These are phyloP conservation scores for Pichia sp. DNA, from an alignment of 1,139 yeast genomes.

Conservation along the genomic window DNA sequence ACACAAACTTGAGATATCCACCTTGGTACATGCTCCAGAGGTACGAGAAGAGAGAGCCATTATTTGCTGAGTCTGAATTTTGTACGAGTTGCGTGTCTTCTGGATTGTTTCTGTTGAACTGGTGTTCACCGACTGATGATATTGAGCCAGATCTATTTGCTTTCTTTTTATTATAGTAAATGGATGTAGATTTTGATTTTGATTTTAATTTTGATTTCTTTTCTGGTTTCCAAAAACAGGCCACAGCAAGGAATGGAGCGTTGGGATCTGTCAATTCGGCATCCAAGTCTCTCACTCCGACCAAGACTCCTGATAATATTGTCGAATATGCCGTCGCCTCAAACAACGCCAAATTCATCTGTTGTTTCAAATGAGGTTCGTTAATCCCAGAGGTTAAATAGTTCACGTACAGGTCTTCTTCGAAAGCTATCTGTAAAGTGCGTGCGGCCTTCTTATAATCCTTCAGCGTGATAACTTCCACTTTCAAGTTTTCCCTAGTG, in stretches of 20 bases:
- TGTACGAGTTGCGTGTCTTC: too few species aligned
- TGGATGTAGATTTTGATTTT: neutral
- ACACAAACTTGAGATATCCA: constrained; percentile 28
- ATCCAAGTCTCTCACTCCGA: constrained; percentile 40
- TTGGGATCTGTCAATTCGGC: constrained; percentile 25
- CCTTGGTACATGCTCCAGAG: constrained; percentile 28
- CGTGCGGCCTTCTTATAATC: constrained; percentile 51
- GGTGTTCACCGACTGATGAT: too few species aligned
- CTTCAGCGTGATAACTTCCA: constrained; percentile 26
- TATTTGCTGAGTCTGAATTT: constrained; percentile 9
- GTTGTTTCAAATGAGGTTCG: constrained; percentile 27
- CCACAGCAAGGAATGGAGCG: constrained; percentile 50
- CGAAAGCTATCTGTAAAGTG: constrained; percentile 47
- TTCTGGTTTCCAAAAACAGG: constrained; percentile 54
- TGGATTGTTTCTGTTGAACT: too few species aligned
- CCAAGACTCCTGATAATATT: constrained; percentile 46
- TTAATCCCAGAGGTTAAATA: constrained; percentile 38
- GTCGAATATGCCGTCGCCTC: constrained; percentile 55
- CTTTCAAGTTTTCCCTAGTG: constrained; percentile 12
- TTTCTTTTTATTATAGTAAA: too few species aligned
- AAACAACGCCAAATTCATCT: constrained; percentile 43
- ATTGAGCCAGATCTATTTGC: too few species aligned
- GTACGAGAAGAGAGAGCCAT: constrained; percentile 21
- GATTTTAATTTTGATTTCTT: constrained; percentile 32
- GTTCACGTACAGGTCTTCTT: constrained; percentile 44